Evolutionary conservation across 2,329 filamentous ascomycete genomes (phyloP), one percentile per base, ranked within the genome.

Genomic region (Aureobasidium sp.): DNA sequence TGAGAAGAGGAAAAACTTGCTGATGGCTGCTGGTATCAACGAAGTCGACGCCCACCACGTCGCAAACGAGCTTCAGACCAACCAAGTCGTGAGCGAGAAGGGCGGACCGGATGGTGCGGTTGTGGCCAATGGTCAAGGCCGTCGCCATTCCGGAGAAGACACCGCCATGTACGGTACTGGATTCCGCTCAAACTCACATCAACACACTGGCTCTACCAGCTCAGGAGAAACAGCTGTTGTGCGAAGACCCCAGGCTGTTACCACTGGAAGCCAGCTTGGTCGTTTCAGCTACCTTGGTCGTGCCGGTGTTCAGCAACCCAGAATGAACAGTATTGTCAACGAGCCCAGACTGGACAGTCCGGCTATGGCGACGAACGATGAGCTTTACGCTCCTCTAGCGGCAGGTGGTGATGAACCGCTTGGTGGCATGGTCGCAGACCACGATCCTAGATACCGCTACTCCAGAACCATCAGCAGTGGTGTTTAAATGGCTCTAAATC

Each of bases 21-120:
- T 67, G 2, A 65, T 67, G 34, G 66, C 65, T 12, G 66, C 66
- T 20, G 66, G 66, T 43, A 63, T 67, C 52, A 64, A 65, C 50
- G 65, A 67, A 36, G 55, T 44, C 17, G 66, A 67, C 15, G 66
- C 66, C 8, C 27, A 56, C 17, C 44, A 65, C 26, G 65, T 66
- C 10, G 66, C 66, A 6, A 60, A 65, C 6, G 64, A 65, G 36
- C 57, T 67, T n/a, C 48, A 62, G 20, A 32, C 32, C 29, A 47
- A 51, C 3, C 57, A 63, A 15, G 51, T 39, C 1, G 53, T 44
- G 4, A 46, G 12, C 27, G 53, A 57, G 12, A 61, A 52, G 44
- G 48, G 55, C 8, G 59, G 59, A 9, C 47, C 57, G 10, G 66
- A 63, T 10, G 60, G 61, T n/a, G 46, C 44, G 1, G 41, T 65